Evolutionary conservation across 495 filamentous ascomycete genomes (phyloP), one percentile per base, ranked within the genome.

Genomic region (Neurospora pannonica): DNA sequence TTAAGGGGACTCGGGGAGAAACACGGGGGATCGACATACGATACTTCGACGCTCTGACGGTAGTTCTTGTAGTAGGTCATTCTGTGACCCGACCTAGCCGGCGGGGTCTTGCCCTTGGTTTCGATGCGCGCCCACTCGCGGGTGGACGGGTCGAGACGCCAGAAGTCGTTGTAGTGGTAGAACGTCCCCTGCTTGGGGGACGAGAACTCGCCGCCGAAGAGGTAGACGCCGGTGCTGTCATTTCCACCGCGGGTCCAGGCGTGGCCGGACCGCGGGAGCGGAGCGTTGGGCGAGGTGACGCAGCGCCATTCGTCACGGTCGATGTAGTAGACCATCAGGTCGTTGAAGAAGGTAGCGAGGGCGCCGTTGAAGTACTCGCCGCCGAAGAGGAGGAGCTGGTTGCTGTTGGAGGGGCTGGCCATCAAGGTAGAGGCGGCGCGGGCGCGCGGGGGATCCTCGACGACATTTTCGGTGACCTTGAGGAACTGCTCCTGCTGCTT

Each of bases 161-260:
- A 99, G 80, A 98, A 98, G 80, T 98, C 96, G 81, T 97, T 97
- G 84, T 99, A 99, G 78, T 99, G 96, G 79, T 99, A 98, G 80
- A 99, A 99, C 2, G 95, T 99, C 5, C 96, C 96, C 81, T 99
- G 96, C 78, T 98, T 99, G 2, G 96, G 96, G 69, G 80, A 84
- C 73, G 80, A 82, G 75, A 89, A 88, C 75, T 89, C 85, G 77
- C 95, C 96, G 77, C 96, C 96, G 77, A 98, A 98, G 19, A 99
- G 82, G 82, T 95, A 99, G 54, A 98, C 86, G 31, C 91, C 91
- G n/a, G 91, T 90, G 72, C 83, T 84, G 38, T 90, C 88, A 81
- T 97, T 96, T 19, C 92, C 94, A 69, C 91, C 94, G 74, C 95
- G 89, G 76, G 91, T 94, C 92, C 94, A 97, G 28, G 94, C 93